Evolutionary conservation across 2,329 filamentous ascomycete species (phyloP).

Genomic region (Clonostachys solani): DNA sequence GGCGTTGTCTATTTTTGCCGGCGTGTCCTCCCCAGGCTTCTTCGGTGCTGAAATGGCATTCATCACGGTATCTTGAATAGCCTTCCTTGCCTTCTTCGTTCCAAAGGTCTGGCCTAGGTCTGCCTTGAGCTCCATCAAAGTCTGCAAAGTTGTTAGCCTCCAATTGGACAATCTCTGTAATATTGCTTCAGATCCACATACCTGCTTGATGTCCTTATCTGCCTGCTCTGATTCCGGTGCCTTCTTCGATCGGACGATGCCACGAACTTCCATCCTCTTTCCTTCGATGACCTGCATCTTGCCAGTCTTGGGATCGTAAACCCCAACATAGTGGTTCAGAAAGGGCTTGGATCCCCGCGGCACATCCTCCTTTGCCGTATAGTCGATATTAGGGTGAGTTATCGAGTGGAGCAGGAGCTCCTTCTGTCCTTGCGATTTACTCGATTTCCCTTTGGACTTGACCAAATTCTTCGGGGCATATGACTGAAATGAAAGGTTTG

Average conservation of each 20-base stretch:
- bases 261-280: constrained; percentile 59
- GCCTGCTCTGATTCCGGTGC: constrained; percentile 24
- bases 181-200: constrained; percentile 5
- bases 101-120: constrained; percentile 76
- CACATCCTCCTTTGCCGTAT: constrained; percentile 48
- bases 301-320: constrained; percentile 58
- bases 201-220: constrained; percentile 19
- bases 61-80: constrained; percentile 61
- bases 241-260: constrained; percentile 51
- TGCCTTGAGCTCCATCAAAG: constrained; percentile 57
- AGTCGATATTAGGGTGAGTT: constrained; percentile 53
- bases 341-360: constrained; percentile 22
- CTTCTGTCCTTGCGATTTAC: constrained; percentile 32
- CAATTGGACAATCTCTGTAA: constrained; percentile 11
- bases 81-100: constrained; percentile 82
- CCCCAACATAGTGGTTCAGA: constrained; percentile 60
- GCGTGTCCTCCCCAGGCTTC: constrained; percentile 23
- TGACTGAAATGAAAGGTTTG: constrained; percentile 36
- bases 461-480: constrained; percentile 34
- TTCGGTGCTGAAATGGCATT: constrained; percentile 60
- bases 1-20: constrained; percentile 49
- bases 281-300: constrained; percentile 58
- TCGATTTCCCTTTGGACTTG: constrained; percentile 20
- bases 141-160: constrained; percentile 27
- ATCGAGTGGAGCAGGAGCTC: constrained; percentile 56